phyloP scores from a whole-genome alignment of 1,284 basidiomycete genomes.

The Apiotrichum gamsii region DNA sequence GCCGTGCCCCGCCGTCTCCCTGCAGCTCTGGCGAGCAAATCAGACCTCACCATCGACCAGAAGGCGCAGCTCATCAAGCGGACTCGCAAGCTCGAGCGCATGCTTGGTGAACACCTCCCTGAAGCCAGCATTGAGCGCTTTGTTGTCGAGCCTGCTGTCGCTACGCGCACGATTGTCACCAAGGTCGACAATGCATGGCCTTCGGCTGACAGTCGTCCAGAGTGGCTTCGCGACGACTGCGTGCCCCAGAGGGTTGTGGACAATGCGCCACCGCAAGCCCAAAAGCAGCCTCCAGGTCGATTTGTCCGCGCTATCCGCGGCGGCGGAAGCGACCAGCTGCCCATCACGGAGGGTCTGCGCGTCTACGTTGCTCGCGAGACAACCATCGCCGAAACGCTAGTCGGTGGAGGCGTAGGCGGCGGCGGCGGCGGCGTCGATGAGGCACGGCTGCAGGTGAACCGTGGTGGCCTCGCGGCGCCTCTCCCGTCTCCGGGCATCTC shows the following conservation, averaged over 20 bases:
- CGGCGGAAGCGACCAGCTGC: not conserved
- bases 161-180: slow-evolving; percentile 14
- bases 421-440: slow-evolving; percentile 45
- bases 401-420: no score
- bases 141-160: slow-evolving; percentile 28
- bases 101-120: slow-evolving; percentile 55
- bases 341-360: slow-evolving; percentile 1
- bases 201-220: slow-evolving; percentile 3
- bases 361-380: slow-evolving; percentile 26
- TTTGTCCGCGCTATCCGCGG: not conserved
- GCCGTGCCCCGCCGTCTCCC: slow-evolving; percentile 1
- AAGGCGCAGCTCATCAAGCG: slow-evolving; percentile 65
- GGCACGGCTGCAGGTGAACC: no score
- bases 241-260: slow-evolving; percentile 8
- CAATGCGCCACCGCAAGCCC: not conserved
- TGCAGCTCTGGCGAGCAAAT: slow-evolving; percentile 53
- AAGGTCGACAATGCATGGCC: slow-evolving; percentile 20
- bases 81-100: slow-evolving; percentile 66
- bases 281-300: not conserved
- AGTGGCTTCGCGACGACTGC: slow-evolving; percentile 29
- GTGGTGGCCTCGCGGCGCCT: no score
- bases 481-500: no score
- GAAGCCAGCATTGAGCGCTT: slow-evolving; percentile 27
- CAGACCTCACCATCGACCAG: slow-evolving; percentile 59
- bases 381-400: slow-evolving; percentile 21